These are phyloP conservation scores for Venturia oleaginea DNA, from an alignment of 2,329 filamentous ascomycete genomes.

Conservation along the genomic window DNA sequence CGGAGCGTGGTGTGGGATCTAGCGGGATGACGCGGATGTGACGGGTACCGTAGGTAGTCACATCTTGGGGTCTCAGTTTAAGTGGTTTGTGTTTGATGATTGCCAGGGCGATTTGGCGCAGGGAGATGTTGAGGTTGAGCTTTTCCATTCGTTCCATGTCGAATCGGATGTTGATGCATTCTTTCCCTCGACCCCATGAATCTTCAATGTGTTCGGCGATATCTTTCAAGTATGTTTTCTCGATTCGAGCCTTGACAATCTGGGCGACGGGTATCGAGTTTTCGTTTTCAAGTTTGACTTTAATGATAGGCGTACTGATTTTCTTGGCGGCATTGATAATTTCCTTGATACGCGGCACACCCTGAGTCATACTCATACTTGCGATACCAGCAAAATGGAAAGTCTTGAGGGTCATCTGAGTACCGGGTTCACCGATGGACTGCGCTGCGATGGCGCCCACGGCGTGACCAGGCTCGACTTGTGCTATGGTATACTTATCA, in stretches of 20 bases:
- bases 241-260: conserved; percentile 85
- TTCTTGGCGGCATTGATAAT: conserved; percentile 96
- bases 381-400: conserved; percentile 99
- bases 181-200: conserved; percentile 69
- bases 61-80: conserved; percentile 61
- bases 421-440: conserved; percentile 95
- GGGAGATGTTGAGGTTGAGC: conserved; percentile 70
- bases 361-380: conserved; percentile 98
- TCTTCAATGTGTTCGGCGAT: conserved; percentile 75
- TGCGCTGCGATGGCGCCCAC: conserved; percentile 95
- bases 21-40: conserved; percentile 66
- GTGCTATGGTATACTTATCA: conserved; percentile 81
- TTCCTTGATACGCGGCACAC: conserved; percentile 99
- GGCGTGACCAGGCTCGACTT: conserved; percentile 88
- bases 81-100: conserved; percentile 78
- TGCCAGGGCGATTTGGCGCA: conserved; percentile 63
- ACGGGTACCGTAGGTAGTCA: conserved; percentile 25
- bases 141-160: conserved; percentile 70
- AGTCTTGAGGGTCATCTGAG: conserved; percentile 98
- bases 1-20: conserved; percentile 36
- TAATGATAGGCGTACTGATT: conserved; percentile 92
- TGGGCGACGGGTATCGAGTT: conserved; percentile 69
- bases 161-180: conserved; percentile 72
- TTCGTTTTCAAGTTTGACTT: conserved; percentile 72
- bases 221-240: conserved; percentile 87